phyloP scores from a whole-genome alignment of 257 asterid species.

The Hygrophila difformis region DNA sequence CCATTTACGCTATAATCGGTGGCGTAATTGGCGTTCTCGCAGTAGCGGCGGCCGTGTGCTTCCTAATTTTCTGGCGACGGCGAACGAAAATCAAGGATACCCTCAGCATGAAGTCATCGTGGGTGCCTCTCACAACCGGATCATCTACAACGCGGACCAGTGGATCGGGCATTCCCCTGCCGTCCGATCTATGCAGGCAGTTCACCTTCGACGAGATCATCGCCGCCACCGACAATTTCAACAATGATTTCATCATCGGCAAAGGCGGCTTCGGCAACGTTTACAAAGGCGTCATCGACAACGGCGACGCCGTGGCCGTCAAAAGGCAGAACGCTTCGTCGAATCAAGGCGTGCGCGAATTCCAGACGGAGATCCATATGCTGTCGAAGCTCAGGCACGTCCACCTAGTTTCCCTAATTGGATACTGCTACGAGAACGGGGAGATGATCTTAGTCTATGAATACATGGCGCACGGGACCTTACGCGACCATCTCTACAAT shows the following conservation, averaged over 20 bases:
- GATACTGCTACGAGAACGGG: constrained; percentile 55
- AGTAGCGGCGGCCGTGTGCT: constrained; percentile 10
- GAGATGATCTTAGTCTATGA: constrained; percentile 73
- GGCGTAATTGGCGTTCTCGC: constrained; percentile 25
- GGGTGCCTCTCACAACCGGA: background rate
- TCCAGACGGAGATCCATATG: constrained; percentile 68
- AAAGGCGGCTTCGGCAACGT: constrained; percentile 69
- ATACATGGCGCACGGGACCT: constrained; percentile 53
- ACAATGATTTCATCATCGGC: constrained; percentile 40
- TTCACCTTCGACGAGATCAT: constrained; percentile 65
- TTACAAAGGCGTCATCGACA: constrained; percentile 33
- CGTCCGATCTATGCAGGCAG: constrained; percentile 24
- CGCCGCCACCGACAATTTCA: constrained; percentile 57
- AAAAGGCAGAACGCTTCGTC: constrained; percentile 64
- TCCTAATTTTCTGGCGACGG: constrained; percentile 24
- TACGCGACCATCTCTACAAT: constrained; percentile 41
- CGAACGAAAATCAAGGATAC: constrained; percentile 25
- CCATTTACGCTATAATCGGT: constrained; percentile 9
- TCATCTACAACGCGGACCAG: constrained; percentile 11
- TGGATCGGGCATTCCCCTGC: constrained; percentile 68
- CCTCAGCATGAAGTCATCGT: background rate
- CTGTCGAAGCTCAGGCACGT: constrained; percentile 63
- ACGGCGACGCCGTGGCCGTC: constrained; percentile 51
- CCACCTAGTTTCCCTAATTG: constrained; percentile 62
- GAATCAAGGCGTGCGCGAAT: constrained; percentile 60